Conservation (phyloP, 2,329 filamentous ascomycete species). For the Fusarium ramigenum region DNA sequence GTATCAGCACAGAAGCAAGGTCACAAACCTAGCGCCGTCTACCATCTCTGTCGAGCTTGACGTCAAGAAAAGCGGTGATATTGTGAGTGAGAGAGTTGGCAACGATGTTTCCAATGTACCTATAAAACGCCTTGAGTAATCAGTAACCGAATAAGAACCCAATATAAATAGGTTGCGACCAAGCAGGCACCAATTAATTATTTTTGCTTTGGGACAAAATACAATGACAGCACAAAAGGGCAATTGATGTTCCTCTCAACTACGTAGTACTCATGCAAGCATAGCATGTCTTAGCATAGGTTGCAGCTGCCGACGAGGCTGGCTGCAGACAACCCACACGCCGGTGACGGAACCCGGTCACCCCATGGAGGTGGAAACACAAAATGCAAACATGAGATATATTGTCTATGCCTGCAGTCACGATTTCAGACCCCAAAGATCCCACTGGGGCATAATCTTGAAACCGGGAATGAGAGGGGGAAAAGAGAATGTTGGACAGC, state of each 20-base stretch:
- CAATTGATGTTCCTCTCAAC: not conserved
- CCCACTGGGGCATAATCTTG: not conserved
- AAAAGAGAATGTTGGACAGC: slow-evolving; percentile 5
- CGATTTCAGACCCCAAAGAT: not conserved
- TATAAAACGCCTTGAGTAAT: not conserved
- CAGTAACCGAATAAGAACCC: not conserved
- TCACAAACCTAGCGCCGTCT: not conserved
- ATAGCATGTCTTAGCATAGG: slow-evolving; percentile 13
- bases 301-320: slow-evolving; percentile 34
- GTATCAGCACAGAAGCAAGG: not conserved
- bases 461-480: not conserved
- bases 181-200: not conserved
- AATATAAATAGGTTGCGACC: not conserved
- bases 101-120: not conserved
- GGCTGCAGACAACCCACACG: slow-evolving; percentile 18
- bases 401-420: not conserved
- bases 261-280: slow-evolving; percentile 8
- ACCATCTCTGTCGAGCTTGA: not conserved
- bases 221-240: slow-evolving; percentile 11
- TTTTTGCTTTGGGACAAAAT: slow-evolving; percentile 4
- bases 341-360: slow-evolving; percentile 19
- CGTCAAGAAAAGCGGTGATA: not conserved
- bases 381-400: not conserved
- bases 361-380: not conserved
- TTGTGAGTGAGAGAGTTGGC: not conserved